phyloP scores from a whole-genome alignment of 2,329 filamentous ascomycete genomes.

The Nigrospora sphaerica region DNA sequence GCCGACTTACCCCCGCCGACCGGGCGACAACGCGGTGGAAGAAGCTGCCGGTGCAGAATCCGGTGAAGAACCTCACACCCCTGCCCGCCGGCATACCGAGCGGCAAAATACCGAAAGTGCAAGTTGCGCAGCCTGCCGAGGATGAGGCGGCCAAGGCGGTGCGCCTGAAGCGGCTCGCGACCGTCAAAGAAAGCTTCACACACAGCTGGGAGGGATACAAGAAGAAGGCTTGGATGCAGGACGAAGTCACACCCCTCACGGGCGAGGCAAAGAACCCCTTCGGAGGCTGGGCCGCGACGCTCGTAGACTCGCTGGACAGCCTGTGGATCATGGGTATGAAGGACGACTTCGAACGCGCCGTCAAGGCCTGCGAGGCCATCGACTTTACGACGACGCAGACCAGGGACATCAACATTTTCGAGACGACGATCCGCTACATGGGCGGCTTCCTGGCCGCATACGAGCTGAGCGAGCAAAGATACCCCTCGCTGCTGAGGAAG shows the following conservation, averaged over 20 bases:
- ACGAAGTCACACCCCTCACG: slow-evolving; percentile 34
- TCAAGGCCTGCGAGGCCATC: slow-evolving; percentile 30
- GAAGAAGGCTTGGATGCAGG: slow-evolving; percentile 51
- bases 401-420: slow-evolving; percentile 25
- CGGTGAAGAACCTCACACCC: slow-evolving; percentile 19
- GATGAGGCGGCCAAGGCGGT: slow-evolving; percentile 18
- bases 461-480: slow-evolving; percentile 25
- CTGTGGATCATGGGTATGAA: slow-evolving; percentile 37
- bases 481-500: slow-evolving; percentile 35
- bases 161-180: slow-evolving; percentile 55
- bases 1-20: background rate
- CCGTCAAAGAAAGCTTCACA: slow-evolving; percentile 42
- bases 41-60: slow-evolving; percentile 26
- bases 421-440: slow-evolving; percentile 29
- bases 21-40: slow-evolving; percentile 15
- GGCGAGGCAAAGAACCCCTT: slow-evolving; percentile 30
- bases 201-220: slow-evolving; percentile 56
- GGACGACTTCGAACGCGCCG: slow-evolving; percentile 36
- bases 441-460: slow-evolving; percentile 24
- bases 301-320: slow-evolving; percentile 32
- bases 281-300: slow-evolving; percentile 37
- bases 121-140: slow-evolving; percentile 41
- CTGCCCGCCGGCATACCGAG: slow-evolving; percentile 31
- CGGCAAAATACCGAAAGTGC: slow-evolving; percentile 54
- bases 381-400: slow-evolving; percentile 30